phyloP scores from a whole-genome alignment of 805 yeast genomes.

The Hanseniaspora hatyaiensis region DNA sequence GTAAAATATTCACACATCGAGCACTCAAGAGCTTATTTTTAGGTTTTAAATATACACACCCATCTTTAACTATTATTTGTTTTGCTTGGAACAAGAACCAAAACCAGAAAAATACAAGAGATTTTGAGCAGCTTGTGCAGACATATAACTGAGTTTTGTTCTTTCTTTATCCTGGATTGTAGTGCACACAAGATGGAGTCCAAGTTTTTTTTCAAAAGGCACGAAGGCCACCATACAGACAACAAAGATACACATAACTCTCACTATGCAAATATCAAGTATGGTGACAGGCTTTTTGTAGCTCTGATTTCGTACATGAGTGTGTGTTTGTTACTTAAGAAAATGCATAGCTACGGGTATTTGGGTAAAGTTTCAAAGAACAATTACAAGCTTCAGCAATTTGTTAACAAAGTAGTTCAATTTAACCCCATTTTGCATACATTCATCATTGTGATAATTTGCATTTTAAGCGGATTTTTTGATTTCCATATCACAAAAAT shows the following conservation, averaged over 20 bases:
- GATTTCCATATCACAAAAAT: slow-evolving; percentile 29
- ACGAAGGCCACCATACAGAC: background rate
- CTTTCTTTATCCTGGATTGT: too few species aligned
- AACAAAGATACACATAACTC: slow-evolving; percentile 21
- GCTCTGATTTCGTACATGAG: slow-evolving; percentile 34
- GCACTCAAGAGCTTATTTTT: too few species aligned
- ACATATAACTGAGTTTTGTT: too few species aligned
- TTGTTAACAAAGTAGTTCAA: slow-evolving; percentile 24
- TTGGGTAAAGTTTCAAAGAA: slow-evolving; percentile 23
- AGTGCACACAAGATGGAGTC: too few species aligned
- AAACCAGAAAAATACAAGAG: too few species aligned
- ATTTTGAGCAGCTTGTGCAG: too few species aligned
- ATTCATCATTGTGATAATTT: slow-evolving; percentile 26
- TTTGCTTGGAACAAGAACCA: too few species aligned
- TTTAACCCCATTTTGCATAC: slow-evolving; percentile 32
- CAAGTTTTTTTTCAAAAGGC: too few species aligned
- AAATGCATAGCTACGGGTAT: background rate
- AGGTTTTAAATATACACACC: too few species aligned
- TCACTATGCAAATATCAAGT: slow-evolving; percentile 48
- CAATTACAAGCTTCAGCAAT: slow-evolving; percentile 31
- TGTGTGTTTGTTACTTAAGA: slow-evolving; percentile 22
- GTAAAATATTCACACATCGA: too few species aligned
- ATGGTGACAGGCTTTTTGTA: slow-evolving; percentile 44
- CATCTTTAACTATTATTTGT: too few species aligned
- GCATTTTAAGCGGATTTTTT: slow-evolving; percentile 26